Percentiles rank a stretch among this genome's conserved stretches.
Conservation (phyloP, 495 filamentous ascomycete species). For the Schizothecium vesticola region DNA sequence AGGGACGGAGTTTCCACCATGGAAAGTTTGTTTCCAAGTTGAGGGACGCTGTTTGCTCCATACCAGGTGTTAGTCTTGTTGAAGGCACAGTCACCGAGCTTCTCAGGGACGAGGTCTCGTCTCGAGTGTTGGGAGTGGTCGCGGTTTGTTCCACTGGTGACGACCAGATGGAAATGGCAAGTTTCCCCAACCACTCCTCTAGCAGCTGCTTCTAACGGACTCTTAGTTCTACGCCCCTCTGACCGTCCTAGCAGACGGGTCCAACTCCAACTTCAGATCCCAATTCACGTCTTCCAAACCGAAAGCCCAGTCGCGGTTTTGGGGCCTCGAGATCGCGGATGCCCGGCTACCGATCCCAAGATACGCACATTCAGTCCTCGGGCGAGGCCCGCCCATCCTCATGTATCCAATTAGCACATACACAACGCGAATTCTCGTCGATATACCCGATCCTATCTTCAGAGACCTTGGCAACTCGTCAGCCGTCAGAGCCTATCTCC, state of each 20-base stretch:
- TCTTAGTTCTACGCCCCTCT: constrained; percentile 9
- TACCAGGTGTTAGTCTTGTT: background rate
- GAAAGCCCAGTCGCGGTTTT: constrained; percentile 12
- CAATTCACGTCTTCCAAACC: constrained; percentile 10
- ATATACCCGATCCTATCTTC: constrained; percentile 10
- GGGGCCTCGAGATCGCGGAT: constrained; percentile 10
- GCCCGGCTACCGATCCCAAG: constrained; percentile 2
- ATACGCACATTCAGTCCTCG: constrained; percentile 11
- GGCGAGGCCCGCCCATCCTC: constrained; percentile 6
- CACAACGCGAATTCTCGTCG: constrained; percentile 14
- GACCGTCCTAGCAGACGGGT: constrained; percentile 12
- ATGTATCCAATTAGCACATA: constrained; percentile 13
- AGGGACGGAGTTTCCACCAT: constrained; percentile 59
- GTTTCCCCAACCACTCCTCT: background rate
- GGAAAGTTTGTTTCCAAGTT: constrained; percentile 57
- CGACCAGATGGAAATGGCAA: background rate
- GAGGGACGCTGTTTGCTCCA: background rate
- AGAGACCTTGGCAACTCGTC: background rate
- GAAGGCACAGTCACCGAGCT: constrained; percentile 13
- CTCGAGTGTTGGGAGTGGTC: background rate
- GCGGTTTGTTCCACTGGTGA: background rate
- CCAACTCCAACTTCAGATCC: constrained; percentile 14
- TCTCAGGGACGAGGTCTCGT: constrained; percentile 6
- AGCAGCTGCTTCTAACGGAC: background rate
- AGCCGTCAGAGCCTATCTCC: constrained; percentile 10